A percentile compares a stretch with the other conserved stretches of the same genome.
phyloP scores from a whole-genome alignment of 257 asterid genomes.

The Salvia miltiorrhiza region DNA sequence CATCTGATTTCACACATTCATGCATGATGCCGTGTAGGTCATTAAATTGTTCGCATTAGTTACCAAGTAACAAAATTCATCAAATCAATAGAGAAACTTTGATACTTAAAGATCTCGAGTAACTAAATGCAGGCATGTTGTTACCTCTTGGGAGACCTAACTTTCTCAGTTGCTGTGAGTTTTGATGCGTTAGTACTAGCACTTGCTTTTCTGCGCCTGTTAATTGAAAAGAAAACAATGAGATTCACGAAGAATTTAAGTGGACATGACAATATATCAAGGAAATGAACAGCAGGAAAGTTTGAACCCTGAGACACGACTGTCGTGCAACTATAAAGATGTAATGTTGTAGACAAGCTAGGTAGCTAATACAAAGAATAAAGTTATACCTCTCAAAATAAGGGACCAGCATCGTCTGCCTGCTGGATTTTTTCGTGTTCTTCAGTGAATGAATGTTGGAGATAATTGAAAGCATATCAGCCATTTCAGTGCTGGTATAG shows the following conservation, averaged over 20 bases:
- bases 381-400: conserved; percentile 71
- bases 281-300: no score
- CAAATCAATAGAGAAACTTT: not conserved
- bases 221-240: conserved; percentile 3
- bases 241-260: conserved; percentile 3
- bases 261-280: not conserved
- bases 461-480: conserved; percentile 46
- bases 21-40: no score
- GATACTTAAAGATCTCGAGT: not conserved
- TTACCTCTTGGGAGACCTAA: conserved; percentile 46
- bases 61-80: not conserved
- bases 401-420: conserved; percentile 79
- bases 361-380: not conserved
- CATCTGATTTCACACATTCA: no score
- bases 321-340: not conserved
- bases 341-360: not conserved
- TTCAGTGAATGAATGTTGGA: conserved; percentile 40
- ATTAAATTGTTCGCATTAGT: not conserved
- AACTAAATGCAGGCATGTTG: not conserved
- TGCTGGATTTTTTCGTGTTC: conserved; percentile 42
- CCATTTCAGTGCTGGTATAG: conserved; percentile 36
- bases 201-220: conserved; percentile 54
- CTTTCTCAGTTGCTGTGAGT: conserved; percentile 37
- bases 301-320: no score
- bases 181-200: conserved; percentile 26